Evolutionary conservation across 1,284 basidiomycete species (phyloP), one percentile per base, ranked within the genome.

Genomic region (Microbotryomycetes sp.): DNA sequence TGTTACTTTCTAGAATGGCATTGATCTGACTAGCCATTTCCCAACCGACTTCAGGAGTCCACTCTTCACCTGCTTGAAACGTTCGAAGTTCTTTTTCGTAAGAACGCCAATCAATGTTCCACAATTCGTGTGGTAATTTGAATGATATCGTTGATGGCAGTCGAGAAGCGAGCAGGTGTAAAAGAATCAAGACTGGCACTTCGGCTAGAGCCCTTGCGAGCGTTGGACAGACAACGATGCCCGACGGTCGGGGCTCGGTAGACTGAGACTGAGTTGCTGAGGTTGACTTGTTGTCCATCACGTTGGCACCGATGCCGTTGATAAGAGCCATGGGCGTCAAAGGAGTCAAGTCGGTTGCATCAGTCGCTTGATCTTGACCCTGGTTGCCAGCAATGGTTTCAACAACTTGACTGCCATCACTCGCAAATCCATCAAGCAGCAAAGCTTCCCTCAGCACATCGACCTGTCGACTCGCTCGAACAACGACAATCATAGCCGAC

Each of bases 21-120:
- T 53, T 56, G 6, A 65, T 55, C 54, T 72, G 70, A 28, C 51
- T 56, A 7, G 49, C 62, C 42, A 72, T 46, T 60, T 72, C 70
- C 66, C 66, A 70, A 23, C 64, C 70, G 16, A 72, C 62, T 56
- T 72, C 71, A 6, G 54, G 58, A 14, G 62, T 64, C 69, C 70
- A 71, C 48, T 71, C 70, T 58, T 72, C 71, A 16, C 66, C 71
- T 0, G 67, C 67, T 16, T 65, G 64, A 56, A 72, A 72, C 2
- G 69, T 69, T 31, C 68, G 63, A 58, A 71, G 60, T 51, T 70
- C 69, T 22, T 28, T 31, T 25, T 65, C 67, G 65, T 71, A 72
- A 49, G 66, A 65, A 28, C 49, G 45, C 70, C 70, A 72, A 19
- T 54, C 32, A 19, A 70, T 54, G 15, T 28, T 53, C 70, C 70